Evolutionary conservation across 306 rosid species (phyloP).

Genomic region (Citrullus amarus): DNA sequence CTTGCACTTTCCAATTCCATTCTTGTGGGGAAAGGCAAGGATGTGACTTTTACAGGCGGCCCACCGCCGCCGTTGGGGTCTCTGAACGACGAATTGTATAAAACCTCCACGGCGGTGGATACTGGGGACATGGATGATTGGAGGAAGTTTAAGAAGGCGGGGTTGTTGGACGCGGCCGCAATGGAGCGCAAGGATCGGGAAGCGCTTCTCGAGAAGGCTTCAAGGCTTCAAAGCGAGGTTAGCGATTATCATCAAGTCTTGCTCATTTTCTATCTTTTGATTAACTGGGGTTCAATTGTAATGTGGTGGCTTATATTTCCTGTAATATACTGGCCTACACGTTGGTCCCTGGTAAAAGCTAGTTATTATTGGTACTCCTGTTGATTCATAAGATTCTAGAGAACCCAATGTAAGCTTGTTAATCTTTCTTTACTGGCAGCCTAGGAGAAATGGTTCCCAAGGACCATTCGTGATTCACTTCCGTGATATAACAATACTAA

Average conservation of each 20-base stretch:
- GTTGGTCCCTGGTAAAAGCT: background rate
- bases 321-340: background rate
- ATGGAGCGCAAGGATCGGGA: constrained; percentile 67
- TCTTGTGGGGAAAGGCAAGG: constrained; percentile 36
- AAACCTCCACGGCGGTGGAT: constrained; percentile 17
- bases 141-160: constrained; percentile 61
- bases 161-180: constrained; percentile 52
- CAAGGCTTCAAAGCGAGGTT: constrained; percentile 65
- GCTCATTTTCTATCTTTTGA: background rate
- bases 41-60: constrained; percentile 21
- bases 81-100: constrained; percentile 21
- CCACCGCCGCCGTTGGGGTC: constrained; percentile 79
- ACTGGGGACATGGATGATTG: constrained; percentile 52
- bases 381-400: background rate
- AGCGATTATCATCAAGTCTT: background rate
- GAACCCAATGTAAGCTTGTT: background rate
- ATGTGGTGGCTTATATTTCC: background rate
- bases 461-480: background rate
- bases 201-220: constrained; percentile 47
- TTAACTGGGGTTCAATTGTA: background rate
- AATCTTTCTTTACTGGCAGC: background rate
- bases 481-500: background rate
- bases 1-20: constrained; percentile 18
- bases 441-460: background rate
- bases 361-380: background rate